Base-by-base conservation (phyloP, 352 stramenopile species). In the Peronospora belbahrii region DNA sequence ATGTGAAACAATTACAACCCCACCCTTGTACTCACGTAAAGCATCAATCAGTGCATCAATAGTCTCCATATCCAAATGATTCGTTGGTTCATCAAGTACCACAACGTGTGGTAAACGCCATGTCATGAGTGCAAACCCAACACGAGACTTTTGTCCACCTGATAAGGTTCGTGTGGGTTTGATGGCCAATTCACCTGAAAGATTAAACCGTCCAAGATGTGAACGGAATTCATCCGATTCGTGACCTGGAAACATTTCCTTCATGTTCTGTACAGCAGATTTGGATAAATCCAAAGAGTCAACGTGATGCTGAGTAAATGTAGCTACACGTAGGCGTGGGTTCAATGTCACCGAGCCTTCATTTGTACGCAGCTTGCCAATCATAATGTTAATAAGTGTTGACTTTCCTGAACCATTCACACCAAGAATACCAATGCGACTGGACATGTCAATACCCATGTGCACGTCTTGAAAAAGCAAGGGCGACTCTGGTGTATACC, bases 351-450 rank as follows among this genome's bases (percentile, higher is more conserved):
- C 80, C n/a, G 68, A 78, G 41, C 94, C 94, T 17, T 69, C 68
- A 9, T 74, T 78, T n/a, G 92, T 63, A 7, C 76, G 77, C 36
- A 98, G 65, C 54, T 97, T 96, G 55, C 91, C 90, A 52, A 98
- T 89, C 68, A 98, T 97, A 17, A 98, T 73, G 66, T 98, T 98
- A 49, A 98, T 87, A 22, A 98, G 75, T 22, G 95, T 98, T 24
- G 71, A 95, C 70, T 98, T 98, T 24, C 91, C 92, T 19, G 88
- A 94, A 24, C 88, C 91, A 48, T 97, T 97, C 28, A 94, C 81
- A 44, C 87, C 87, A 6, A 97, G 50, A 55, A 93, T 96, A 56
- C 91, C 93, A 64, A 98, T 97, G 38, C 89, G 79, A 18, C 83
- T 97, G 28, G 88, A 76, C 49, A 98, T 82, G 65, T 98, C 94